These are phyloP conservation scores for Hemileccinum rubropunctum DNA, from an alignment of 768 basidiomycete species.

Conservation along the genomic window DNA sequence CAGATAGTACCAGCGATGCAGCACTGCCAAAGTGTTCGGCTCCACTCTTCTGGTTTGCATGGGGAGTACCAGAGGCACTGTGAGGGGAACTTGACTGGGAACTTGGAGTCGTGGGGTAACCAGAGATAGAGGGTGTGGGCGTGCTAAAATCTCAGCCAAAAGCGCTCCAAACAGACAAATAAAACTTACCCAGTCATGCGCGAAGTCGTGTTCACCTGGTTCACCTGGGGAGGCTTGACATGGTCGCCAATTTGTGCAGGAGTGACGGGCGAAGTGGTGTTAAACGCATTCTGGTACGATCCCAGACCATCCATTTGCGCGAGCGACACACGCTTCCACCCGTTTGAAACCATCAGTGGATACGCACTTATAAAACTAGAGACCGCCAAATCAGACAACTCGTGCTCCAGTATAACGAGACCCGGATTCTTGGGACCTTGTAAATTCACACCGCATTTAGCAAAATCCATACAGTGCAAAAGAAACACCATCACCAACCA, in stretches of 20 bases:
- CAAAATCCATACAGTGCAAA: background rate
- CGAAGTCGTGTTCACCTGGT: conserved; percentile 9
- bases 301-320: conserved; percentile 40
- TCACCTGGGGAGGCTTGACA: conserved; percentile 16
- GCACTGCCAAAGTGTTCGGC: conserved; percentile 23
- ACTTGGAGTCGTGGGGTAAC: background rate
- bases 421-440: conserved; percentile 72
- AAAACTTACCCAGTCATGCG: conserved; percentile 6
- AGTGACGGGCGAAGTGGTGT: conserved; percentile 27
- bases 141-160: conserved; percentile 6
- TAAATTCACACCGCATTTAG: background rate
- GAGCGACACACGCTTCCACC: conserved; percentile 68
- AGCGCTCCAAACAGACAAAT: background rate
- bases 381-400: conserved; percentile 59
- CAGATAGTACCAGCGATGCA: conserved; percentile 21
- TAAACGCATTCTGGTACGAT: conserved; percentile 47
- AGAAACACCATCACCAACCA: conserved; percentile 32
- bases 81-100: conserved; percentile 1
- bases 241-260: conserved; percentile 21
- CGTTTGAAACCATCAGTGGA: conserved; percentile 59
- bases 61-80: conserved; percentile 19
- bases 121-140: background rate
- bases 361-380: conserved; percentile 64
- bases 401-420: conserved; percentile 83
- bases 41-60: conserved; percentile 34